phyloP scores from a whole-genome alignment of 1,284 basidiomycete species.

The Naganishia cerealis region DNA sequence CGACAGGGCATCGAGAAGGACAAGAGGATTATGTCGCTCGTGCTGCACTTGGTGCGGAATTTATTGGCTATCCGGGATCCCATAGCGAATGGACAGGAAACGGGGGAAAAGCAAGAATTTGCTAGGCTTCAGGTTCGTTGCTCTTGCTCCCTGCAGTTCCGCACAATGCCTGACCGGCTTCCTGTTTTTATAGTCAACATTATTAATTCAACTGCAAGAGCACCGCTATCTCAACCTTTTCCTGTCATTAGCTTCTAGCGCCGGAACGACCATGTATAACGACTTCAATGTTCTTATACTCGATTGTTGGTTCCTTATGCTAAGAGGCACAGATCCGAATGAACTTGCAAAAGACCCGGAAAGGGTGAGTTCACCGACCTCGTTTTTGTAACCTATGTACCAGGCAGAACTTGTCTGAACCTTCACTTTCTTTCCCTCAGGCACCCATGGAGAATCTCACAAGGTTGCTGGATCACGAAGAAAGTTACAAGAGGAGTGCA shows the following conservation, averaged over 20 bases:
- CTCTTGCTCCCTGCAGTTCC: neutral
- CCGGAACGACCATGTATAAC: constrained; percentile 71
- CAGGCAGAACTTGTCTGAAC: neutral
- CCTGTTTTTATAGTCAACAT: constrained; percentile 57
- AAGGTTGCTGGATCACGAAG: constrained; percentile 70
- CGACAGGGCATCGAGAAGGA: constrained; percentile 67
- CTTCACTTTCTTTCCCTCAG: constrained; percentile 47
- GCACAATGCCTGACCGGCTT: neutral
- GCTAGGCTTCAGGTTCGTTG: constrained; percentile 65
- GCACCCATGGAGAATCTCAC: constrained; percentile 65
- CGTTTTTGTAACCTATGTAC: constrained; percentile 2
- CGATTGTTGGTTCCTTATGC: constrained; percentile 84
- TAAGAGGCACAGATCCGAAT: constrained; percentile 69
- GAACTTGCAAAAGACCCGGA: constrained; percentile 67
- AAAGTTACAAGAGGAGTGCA: constrained; percentile 62
- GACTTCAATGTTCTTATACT: constrained; percentile 81
- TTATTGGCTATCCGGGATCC: constrained; percentile 84
- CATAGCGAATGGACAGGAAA: constrained; percentile 66
- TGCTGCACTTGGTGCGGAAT: constrained; percentile 87
- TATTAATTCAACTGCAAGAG: constrained; percentile 70
- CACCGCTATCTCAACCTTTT: constrained; percentile 75
- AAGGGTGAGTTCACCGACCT: constrained; percentile 59
- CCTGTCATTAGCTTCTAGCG: constrained; percentile 76
- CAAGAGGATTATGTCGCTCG: constrained; percentile 77
- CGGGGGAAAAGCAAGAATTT: constrained; percentile 72